Base-by-base conservation (phyloP, 1,139 yeast species). In the Diutina catenulata region DNA sequence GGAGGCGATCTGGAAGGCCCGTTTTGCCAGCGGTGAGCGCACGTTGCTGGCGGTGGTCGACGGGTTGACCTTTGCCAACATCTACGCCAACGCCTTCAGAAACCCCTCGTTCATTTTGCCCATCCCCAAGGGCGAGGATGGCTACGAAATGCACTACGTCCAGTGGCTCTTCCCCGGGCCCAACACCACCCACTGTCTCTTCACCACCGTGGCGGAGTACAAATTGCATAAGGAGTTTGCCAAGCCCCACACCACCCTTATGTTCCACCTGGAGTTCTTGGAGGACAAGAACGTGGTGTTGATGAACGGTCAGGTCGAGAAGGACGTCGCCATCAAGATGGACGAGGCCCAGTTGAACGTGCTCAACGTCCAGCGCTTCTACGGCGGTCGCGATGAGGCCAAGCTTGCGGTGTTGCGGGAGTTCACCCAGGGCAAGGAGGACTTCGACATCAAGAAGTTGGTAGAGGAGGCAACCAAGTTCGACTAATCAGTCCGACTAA, bases 81-180 rank as follows among this genome's bases (percentile, higher is more conserved):
- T 91, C 55, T 70, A 72, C 49, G 64, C 68, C 35, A 73, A 73
- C 44, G 95, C 95, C 0, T 75, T 79, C 49, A 68, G 68, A 47
- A 76, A 80, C 53, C 95, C 95, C 13, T 70, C 76, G 37, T 81
- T 82, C 54, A 75, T 81, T 7, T 62, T 81, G 25, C 93, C 94
- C 1, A 57, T 81, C 38, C 87, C 82, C 10, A 70, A 72, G 47
- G 68, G 60, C 22, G 55, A 51, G 16, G 70, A 66, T 64, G 86
- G 58, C 45, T 63, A 80, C 48, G 98, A 91, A 56, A 70, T 91
- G 64, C 96, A 91, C 54, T 87, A 81, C 54, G 76, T 87, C 15
- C 98, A 93, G 59, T 93, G 98, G 98, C 69, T 78, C 15, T 84
- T 87, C 56, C 91, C 81, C 2, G 95, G 94, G 0, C 80, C 86